phyloP scores from a whole-genome alignment of 306 rosid genomes.

The Sechiopsis laciniata region DNA sequence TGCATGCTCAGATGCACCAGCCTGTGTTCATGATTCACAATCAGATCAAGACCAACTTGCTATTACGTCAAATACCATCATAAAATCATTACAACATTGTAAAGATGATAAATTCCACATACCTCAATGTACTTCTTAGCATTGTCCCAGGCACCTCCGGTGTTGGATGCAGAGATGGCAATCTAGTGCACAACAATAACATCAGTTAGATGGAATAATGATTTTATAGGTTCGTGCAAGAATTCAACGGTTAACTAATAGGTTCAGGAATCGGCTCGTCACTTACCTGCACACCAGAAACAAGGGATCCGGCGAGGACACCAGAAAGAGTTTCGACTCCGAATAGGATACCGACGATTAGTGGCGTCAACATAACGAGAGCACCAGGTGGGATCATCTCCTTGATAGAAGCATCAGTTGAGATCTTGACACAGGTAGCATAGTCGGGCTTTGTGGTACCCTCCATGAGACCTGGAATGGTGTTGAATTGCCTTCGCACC shows the following conservation, averaged over 20 bases:
- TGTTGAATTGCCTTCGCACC: constrained; percentile 85
- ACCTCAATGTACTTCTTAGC: constrained; percentile 98
- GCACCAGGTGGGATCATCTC: constrained; percentile 98
- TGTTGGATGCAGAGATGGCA: constrained; percentile 97
- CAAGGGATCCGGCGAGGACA: constrained; percentile 86
- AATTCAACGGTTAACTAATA: not conserved
- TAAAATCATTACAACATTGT: not conserved
- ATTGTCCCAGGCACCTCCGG: constrained; percentile 99
- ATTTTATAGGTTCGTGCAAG: not conserved
- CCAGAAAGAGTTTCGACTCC: constrained; percentile 98
- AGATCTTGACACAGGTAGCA: constrained; percentile 85
- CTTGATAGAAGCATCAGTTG: constrained; percentile 87
- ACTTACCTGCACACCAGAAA: constrained; percentile 86
- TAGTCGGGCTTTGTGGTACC: constrained; percentile 91
- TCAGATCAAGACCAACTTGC: not conserved
- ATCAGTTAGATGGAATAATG: constrained; percentile 9
- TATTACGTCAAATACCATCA: not conserved
- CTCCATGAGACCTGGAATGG: constrained; percentile 92
- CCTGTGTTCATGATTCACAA: constrained; percentile 30
- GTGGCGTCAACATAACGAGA: constrained; percentile 95
- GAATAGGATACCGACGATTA: constrained; percentile 77
- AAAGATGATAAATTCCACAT: not conserved
- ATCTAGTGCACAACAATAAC: constrained; percentile 32
- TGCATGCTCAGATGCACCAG: constrained; percentile 89
- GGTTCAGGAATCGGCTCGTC: not conserved